Evolutionary conservation across 768 basidiomycete genomes (phyloP), one percentile per base, ranked within the genome.

Genomic region (Leccinum uliginosum): DNA sequence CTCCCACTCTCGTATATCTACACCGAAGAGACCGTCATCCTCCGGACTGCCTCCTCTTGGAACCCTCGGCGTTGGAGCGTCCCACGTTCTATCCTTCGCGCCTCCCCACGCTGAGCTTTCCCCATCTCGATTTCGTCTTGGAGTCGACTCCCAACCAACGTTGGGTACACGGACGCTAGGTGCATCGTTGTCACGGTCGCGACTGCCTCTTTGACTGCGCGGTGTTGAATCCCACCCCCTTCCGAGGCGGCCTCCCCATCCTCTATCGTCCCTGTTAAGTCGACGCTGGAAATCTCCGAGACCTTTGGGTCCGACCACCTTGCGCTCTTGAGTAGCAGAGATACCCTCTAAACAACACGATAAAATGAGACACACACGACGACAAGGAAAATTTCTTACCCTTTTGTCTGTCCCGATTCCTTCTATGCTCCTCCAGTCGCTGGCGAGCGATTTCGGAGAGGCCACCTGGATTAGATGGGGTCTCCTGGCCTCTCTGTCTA

Each of bases 141-240:
- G 95, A 1, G 94, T 98, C 8, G 95, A 89, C 53, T 97, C 95
- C 95, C 95, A 98, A 2, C 85, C 86, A 55, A 92, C 83, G 70
- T 96, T 93, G 0, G 94, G 93, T 15, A 97, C 88, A 29, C 95
- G 85, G 30, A 93, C 85, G 61, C 91, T 93, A 0, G 91, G 89
- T 10, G 84, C 84, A 62, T 90, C 86, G 11, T 80, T 78, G 47
- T 75, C 61, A n/a, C 59, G 59, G 15, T 66, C 63, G 23, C 67
- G 69, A 17, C 75, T 71, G 35, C 73, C 71, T 34, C 80, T 80
- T n/a, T 81, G 79, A 26, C 80, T 81, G 32, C 80, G 83, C 17
- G 87, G 85, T 3, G 86, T 86, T 12, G 76, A 74, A 63, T 85
- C 83, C 85, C 83, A 86, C 4, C 65, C 74, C 6, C 70, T 70